These are phyloP conservation scores for Gastrolobium bilobum DNA, from an alignment of 306 rosid species.

Conservation along the genomic window DNA sequence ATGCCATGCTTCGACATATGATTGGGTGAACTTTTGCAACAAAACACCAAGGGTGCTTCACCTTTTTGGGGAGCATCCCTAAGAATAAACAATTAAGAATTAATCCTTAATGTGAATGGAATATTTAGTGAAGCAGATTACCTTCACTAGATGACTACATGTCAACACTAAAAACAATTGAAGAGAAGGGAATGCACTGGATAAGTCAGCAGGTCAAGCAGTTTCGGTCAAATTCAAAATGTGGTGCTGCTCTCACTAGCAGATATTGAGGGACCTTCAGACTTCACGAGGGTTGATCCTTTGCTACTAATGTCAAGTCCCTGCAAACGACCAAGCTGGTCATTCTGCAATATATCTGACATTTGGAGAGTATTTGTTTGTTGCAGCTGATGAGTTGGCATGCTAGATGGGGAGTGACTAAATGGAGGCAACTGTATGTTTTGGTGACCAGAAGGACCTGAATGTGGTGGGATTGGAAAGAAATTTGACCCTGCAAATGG, in stretches of 20 bases:
- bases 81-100: slow-evolving; percentile 75
- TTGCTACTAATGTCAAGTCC: slow-evolving; percentile 90
- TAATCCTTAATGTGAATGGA: slow-evolving; percentile 57
- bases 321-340: slow-evolving; percentile 85
- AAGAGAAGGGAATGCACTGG: slow-evolving; percentile 55
- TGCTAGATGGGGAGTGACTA: slow-evolving; percentile 61
- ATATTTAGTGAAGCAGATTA: slow-evolving; percentile 55
- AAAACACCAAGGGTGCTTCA: slow-evolving; percentile 61
- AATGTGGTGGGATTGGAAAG: slow-evolving; percentile 71
- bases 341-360: slow-evolving; percentile 81
- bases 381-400: slow-evolving; percentile 68
- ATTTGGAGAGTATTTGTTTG: slow-evolving; percentile 71
- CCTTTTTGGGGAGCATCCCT: slow-evolving; percentile 64
- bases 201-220: slow-evolving; percentile 80
- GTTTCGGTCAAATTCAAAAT: slow-evolving; percentile 71
- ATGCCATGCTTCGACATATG: slow-evolving; percentile 50
- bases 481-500: slow-evolving; percentile 66
- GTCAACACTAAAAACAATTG: slow-evolving; percentile 81
- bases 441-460: slow-evolving; percentile 69
- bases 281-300: slow-evolving; percentile 73
- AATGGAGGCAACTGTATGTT: slow-evolving; percentile 70
- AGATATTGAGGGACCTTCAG: slow-evolving; percentile 87
- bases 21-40: slow-evolving; percentile 49
- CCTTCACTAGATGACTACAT: slow-evolving; percentile 66
- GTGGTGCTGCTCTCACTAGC: slow-evolving; percentile 93